These are phyloP conservation scores for Pichia sp. DNA, from an alignment of 1,139 yeast genomes.

Conservation along the genomic window DNA sequence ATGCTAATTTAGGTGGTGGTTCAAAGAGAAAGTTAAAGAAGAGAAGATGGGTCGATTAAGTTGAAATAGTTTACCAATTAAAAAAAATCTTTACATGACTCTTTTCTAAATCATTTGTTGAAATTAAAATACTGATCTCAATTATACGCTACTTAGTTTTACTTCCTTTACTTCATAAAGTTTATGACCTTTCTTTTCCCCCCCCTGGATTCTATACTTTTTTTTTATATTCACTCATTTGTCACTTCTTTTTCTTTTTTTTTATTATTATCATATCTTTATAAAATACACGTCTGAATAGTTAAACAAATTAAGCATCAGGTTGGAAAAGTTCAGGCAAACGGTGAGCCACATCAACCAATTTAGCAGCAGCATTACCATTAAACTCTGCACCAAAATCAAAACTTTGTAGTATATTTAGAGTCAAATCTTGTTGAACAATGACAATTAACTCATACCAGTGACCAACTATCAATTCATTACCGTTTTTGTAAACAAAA, in stretches of 20 bases:
- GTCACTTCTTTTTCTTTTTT: not conserved
- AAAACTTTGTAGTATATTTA: slow-evolving; percentile 30
- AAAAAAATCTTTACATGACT: not conserved
- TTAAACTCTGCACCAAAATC: slow-evolving; percentile 31
- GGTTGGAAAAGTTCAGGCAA: slow-evolving; percentile 10
- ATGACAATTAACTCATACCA: slow-evolving; percentile 35
- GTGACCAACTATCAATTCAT: slow-evolving; percentile 20
- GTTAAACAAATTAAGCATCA: not conserved
- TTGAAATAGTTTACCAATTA: not conserved
- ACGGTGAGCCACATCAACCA: slow-evolving; percentile 26
- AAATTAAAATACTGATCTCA: not conserved
- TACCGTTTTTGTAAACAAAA: slow-evolving; percentile 14
- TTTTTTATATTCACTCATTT: not conserved
- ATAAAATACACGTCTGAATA: not conserved
- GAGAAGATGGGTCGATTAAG: slow-evolving; percentile 28
- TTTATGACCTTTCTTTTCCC: not conserved
- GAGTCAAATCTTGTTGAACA: slow-evolving; percentile 26
- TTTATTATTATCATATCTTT: not conserved
- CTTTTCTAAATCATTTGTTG: not conserved
- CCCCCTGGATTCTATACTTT: not conserved
- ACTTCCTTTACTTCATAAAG: not conserved
- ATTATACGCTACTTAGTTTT: not conserved
- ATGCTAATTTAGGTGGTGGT: slow-evolving; percentile 10
- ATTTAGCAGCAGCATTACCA: slow-evolving; percentile 30
- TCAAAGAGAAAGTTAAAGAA: slow-evolving; percentile 20